Base-by-base conservation (phyloP, 345 rosid species). In the Aquilaria yunnanensis region DNA sequence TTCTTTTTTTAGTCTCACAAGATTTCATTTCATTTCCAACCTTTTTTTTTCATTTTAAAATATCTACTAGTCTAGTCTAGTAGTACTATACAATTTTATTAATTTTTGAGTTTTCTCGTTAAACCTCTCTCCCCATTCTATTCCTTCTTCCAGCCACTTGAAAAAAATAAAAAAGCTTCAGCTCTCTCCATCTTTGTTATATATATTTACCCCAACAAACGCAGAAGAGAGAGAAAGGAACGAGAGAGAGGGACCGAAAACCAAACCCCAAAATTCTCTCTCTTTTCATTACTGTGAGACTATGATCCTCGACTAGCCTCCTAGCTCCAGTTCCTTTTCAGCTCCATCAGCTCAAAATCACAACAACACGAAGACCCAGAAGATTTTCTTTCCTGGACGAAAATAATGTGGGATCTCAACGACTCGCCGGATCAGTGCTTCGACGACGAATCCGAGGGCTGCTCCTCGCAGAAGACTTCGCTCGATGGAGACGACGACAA, bases 361-460 rank as follows among this genome's bases (percentile, higher is more conserved):
- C 43, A 37, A 9, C 43, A 37, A 37, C 43, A 37, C 43, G 43
- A 37, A 37, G 43, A 37, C 43, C 43, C 43, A 62, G 68, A 58
- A 62, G 53, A 47, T 63, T 37, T 51, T 47, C 37, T 51, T 33
- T 12, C 14, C 14, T 29, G 41, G 30, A 7, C 8, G 37, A 30
- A 5, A 5, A 73, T 78, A 77, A 88, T 85, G 96, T 88, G 96
- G 96, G 81, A 88, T 83, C 82, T 88, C 46, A 88, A 88, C 63
- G 87, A 77, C 81, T 78, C 80, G 64, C 91, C 88, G 69, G 76
- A 78, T 80, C 83, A 48, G 62, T 56, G 63, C 51, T 71, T 66
- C 14, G 78, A 69, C 33, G 81, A 80, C 4, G 88, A 75, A 62
- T 82, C 87, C 11, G 86, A 74, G 59, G 84, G 74, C 7, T 71